These are phyloP conservation scores for Salmacisia buchloeana DNA, from an alignment of 1,284 basidiomycete genomes.

Conservation along the genomic window DNA sequence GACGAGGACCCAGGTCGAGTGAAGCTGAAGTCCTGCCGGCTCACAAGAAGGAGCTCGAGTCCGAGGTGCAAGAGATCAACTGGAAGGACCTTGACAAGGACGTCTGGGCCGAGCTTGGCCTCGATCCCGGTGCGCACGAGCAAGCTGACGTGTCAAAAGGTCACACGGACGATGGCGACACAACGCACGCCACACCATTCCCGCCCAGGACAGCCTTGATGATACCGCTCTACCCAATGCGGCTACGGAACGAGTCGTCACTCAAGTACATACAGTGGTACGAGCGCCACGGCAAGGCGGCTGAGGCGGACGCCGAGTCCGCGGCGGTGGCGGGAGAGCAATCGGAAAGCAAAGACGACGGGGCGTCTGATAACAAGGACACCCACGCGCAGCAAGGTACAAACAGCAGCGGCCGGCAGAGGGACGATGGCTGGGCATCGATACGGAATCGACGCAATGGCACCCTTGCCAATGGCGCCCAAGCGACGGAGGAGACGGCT, in stretches of 20 bases:
- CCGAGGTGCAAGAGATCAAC: background rate
- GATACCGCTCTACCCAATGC: background rate
- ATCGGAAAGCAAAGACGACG: background rate
- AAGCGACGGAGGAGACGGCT: background rate
- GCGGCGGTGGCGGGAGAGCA: background rate
- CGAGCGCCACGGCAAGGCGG: slow-evolving; percentile 2
- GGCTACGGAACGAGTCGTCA: background rate
- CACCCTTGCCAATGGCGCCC: background rate
- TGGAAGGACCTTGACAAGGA: background rate
- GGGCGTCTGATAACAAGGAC: background rate
- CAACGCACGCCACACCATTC: background rate
- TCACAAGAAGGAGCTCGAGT: too few relatives aligned
- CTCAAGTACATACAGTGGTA: slow-evolving; percentile 5
- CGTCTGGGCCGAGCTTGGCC: background rate
- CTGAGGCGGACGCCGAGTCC: background rate
- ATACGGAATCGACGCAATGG: background rate
- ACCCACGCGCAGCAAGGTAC: too few relatives aligned
- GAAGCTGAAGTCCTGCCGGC: background rate
- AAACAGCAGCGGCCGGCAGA: too few relatives aligned
- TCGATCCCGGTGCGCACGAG: background rate
- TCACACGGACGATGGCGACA: background rate
- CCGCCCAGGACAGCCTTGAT: background rate
- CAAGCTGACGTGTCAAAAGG: too few relatives aligned
- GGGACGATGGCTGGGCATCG: background rate
- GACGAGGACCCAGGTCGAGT: too few relatives aligned